A percentile compares a stretch with the other conserved stretches of the same genome.
Conservation (phyloP, 1,284 basidiomycete genomes). For the Schizopora paradoxa region DNA sequence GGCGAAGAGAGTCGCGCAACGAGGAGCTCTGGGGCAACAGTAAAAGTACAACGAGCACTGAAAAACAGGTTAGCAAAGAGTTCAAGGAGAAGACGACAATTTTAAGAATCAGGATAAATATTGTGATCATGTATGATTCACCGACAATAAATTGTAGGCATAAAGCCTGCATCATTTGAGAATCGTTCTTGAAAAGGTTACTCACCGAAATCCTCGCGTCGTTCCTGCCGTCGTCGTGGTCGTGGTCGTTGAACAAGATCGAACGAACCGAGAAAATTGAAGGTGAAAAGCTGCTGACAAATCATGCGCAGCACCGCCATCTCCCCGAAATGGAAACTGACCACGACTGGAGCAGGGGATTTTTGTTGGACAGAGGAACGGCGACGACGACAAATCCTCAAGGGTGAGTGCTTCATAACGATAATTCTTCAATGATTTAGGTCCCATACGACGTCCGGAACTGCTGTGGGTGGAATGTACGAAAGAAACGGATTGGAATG, state of each 20-base stretch:
- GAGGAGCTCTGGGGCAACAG: not conserved
- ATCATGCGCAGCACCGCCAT: not conserved
- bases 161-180: conserved; percentile 43
- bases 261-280: not conserved
- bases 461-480: conserved; percentile 16
- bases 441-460: too few relatives aligned
- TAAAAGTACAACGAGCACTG: not conserved
- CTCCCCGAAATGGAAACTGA: not conserved
- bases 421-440: too few relatives aligned
- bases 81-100: not conserved
- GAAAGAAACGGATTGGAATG: conserved; percentile 17
- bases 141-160: conserved; percentile 66
- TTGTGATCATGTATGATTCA: conserved; percentile 53
- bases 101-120: conserved; percentile 33
- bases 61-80: not conserved
- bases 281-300: not conserved
- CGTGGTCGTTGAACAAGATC: not conserved
- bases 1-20: conserved; percentile 1
- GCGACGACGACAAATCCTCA: too few relatives aligned
- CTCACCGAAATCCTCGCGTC: conserved; percentile 22
- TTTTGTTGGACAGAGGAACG: not conserved
- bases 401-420: too few relatives aligned
- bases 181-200: conserved; percentile 2
- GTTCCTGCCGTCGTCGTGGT: too few relatives aligned
- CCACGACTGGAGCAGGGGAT: not conserved